Evolutionary conservation across 768 basidiomycete species (phyloP), one percentile per base, ranked within the genome.

Genomic region (Termitomyces sp.): DNA sequence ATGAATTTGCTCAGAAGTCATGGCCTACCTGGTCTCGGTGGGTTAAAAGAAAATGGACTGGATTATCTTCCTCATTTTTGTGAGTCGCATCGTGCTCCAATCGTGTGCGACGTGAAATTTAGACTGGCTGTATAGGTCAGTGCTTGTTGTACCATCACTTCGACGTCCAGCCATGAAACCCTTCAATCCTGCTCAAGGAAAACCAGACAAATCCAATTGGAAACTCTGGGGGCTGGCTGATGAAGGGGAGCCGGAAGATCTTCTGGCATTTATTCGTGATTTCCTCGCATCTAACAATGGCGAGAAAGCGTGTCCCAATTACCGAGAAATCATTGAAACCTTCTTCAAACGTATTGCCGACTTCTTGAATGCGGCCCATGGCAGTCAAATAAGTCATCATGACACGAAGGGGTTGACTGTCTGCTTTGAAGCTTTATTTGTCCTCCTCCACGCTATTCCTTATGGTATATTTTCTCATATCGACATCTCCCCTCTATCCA

Each of bases 341-440:
- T 20, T 48, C 0, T 36, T 55, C 5, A 24, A 22, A 38, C 20
- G 2, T n/a, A 42, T 44, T 39, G 54, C 36, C 18, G 24, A 55
- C 22, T 38, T 36, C 12, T 42, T 55, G 16, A 40, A 11, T 24
- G 8, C 24, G 22, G 36, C 24, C 39, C 38, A 39, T 24, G 38
- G 2, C 8, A 15, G 36, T 11, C 3, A 4, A 36, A 36, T 8
- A 4, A 11, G 35, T 8, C 20, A 36, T 18, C 54, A n/a, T 22
- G 39, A 55, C 15, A 28, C 24, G 15, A 39, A 32, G 13, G 11
- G 39, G 11, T 15, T 38, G 18, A 8, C 40, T 12, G 24, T 18
- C n/a, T 55, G 54, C 24, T 38, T 55, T 15, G 54, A 55, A 9
- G 54, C 54, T n/a, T 22, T 55, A 7, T 55, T 55, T 20, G 15